phyloP scores from a whole-genome alignment of 352 stramenopile species.

The Halophytophthora polymorphica region DNA sequence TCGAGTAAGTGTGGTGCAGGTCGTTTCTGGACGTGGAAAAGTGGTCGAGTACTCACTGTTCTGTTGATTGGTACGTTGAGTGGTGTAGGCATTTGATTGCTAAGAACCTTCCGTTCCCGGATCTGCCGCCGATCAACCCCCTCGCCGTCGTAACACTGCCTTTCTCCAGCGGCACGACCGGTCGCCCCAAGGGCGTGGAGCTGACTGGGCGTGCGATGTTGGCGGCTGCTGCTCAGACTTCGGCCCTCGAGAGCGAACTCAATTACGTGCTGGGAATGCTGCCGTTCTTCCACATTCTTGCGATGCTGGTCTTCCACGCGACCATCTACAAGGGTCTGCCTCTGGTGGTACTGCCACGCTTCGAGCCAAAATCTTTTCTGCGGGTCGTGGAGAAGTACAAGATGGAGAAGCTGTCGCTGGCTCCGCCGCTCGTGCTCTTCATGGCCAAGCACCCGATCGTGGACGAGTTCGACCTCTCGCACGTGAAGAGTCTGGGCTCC shows the following conservation, averaged over 20 bases:
- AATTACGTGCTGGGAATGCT: slow-evolving; percentile 47
- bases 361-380: slow-evolving; percentile 86
- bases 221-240: slow-evolving; percentile 56
- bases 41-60: neutral
- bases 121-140: slow-evolving; percentile 8
- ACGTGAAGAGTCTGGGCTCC: slow-evolving; percentile 58
- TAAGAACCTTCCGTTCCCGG: slow-evolving; percentile 4
- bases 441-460: slow-evolving; percentile 86
- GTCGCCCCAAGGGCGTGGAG: slow-evolving; percentile 86
- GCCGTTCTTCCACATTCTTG: slow-evolving; percentile 95
- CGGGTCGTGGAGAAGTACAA: slow-evolving; percentile 51
- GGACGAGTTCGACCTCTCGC: slow-evolving; percentile 83
- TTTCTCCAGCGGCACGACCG: slow-evolving; percentile 90
- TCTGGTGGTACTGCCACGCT: slow-evolving; percentile 81
- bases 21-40: neutral
- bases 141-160: slow-evolving; percentile 40
- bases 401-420: slow-evolving; percentile 31
- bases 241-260: slow-evolving; percentile 30
- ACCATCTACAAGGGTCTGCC: slow-evolving; percentile 64
- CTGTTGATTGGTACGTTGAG: neutral
- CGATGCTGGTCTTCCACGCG: slow-evolving; percentile 69
- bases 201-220: slow-evolving; percentile 78
- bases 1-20: slow-evolving; percentile 3
- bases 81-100: slow-evolving; percentile 6
- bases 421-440: slow-evolving; percentile 68